Evolutionary conservation across 345 rosid genomes (phyloP), one percentile per base, ranked within the genome.

Genomic region (Carallia pectinifolia): DNA sequence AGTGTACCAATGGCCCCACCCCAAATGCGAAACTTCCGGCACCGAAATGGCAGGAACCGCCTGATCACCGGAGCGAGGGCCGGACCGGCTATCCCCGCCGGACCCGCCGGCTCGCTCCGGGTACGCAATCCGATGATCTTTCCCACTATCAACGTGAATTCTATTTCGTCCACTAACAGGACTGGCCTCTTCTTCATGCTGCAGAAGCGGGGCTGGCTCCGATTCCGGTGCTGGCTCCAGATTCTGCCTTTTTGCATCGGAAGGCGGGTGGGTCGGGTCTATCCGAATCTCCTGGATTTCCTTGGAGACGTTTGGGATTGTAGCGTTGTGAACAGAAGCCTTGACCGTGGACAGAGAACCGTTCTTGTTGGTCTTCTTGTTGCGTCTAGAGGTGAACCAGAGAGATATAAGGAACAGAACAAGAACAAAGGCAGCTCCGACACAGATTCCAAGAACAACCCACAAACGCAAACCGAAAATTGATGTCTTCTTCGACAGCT

Each of bases 391-490:
- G 55, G 89, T 88, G 33, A 89, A 67, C 70, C 93, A 94, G 47
- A 94, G 89, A 33, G 98, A 85, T 71, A 91, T 78, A 50, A 94
- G 73, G 82, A 94, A 94, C 63, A 94, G 96, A 13, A 89, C 76
- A 67, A 91, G 83, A 40, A 94, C 96, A 48, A 94, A 85, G 23
- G 90, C 83, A 60, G 92, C 85, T 50, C 98, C 98, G 16, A 85
- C 78, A 64, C 85, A 81, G 58, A 91, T 87, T 50, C 97, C 98
- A 54, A 91, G 75, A 27, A 93, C 91, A 0, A 89, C 88, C 94
- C 94, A 89, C 39, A 86, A 69, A 50, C 83, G 73, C 18, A 93
- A 83, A 56, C 97, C 98, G 66, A 93, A 93, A 68, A 93, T 86
- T 53, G 96, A 88, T 5, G 96, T 93, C 40, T 83, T 74, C 63